phyloP scores from a whole-genome alignment of 1,139 yeast species.

The Sugiyamaella grinbergsii region DNA sequence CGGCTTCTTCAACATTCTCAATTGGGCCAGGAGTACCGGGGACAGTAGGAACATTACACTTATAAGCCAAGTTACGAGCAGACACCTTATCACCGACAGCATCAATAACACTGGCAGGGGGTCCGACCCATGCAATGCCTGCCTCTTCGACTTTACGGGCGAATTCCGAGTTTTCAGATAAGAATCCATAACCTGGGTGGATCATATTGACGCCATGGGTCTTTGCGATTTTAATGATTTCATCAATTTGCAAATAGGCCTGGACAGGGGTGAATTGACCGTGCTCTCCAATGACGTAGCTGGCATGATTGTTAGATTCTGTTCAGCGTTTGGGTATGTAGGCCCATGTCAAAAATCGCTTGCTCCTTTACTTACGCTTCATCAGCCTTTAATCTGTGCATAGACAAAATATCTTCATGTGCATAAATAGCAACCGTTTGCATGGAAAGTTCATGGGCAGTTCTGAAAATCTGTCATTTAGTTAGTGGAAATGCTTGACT shows the following conservation, averaged over 20 bases:
- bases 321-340: background rate
- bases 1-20: constrained; percentile 75
- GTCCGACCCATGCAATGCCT: constrained; percentile 97
- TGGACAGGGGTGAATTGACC: constrained; percentile 95
- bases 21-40: constrained; percentile 99
- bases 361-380: constrained; percentile 38
- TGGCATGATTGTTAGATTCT: constrained; percentile 10
- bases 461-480: constrained; percentile 63
- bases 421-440: constrained; percentile 97
- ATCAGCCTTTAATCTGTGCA: constrained; percentile 73
- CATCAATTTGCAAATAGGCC: constrained; percentile 95
- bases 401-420: constrained; percentile 91
- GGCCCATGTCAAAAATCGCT: background rate
- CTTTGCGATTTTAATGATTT: constrained; percentile 87
- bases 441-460: constrained; percentile 98
- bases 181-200: constrained; percentile 98
- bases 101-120: constrained; percentile 83
- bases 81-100: constrained; percentile 98
- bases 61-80: constrained; percentile 83
- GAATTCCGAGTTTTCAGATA: constrained; percentile 92
- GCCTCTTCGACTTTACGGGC: constrained; percentile 88
- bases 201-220: constrained; percentile 90
- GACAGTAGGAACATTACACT: constrained; percentile 85
- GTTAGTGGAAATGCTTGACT: constrained; percentile 39
- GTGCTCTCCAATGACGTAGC: constrained; percentile 81